Conservation (phyloP, 2,329 filamentous ascomycete species). For the Rosellinia necatrix region DNA sequence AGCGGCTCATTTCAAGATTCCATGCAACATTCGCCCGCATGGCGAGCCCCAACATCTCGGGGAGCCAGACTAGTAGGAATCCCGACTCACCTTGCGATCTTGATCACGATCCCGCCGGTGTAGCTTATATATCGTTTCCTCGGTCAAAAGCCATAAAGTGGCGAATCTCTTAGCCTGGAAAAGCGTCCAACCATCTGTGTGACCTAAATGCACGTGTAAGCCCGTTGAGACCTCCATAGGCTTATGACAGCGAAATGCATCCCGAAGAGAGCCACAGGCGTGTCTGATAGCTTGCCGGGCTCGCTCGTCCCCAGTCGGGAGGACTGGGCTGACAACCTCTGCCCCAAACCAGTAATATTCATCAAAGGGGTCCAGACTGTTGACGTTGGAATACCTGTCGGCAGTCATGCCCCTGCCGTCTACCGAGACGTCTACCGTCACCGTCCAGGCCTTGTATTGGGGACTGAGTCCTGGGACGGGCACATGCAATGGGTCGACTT, state of each 20-base stretch:
- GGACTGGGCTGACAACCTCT: conserved; percentile 30
- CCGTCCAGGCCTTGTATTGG: conserved; percentile 29
- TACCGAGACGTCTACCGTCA: conserved; percentile 22
- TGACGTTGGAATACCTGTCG: conserved; percentile 7
- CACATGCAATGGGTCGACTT: conserved; percentile 25
- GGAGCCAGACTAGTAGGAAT: neutral
- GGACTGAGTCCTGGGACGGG: neutral
- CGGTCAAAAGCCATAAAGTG: conserved; percentile 28
- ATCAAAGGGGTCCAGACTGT: neutral
- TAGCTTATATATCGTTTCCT: conserved; percentile 20
- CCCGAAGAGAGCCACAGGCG: conserved; percentile 26
- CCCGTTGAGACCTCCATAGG: conserved; percentile 32
- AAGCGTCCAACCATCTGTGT: conserved; percentile 31
- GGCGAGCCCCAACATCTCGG: neutral
- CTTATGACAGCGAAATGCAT: conserved; percentile 27
- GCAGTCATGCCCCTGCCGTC: conserved; percentile 25
- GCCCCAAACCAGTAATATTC: conserved; percentile 30
- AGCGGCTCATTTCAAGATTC: neutral
- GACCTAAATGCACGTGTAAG: conserved; percentile 31
- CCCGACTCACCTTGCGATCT: conserved; percentile 3
- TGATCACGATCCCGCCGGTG: conserved; percentile 29
- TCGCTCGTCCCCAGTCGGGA: neutral
- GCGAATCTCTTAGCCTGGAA: conserved; percentile 30
- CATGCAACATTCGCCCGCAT: neutral
- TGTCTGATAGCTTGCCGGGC: conserved; percentile 11